A percentile compares a stretch with the other conserved stretches of the same genome.
These are phyloP conservation scores for Leptographium lundbergii DNA, from an alignment of 2,329 filamentous ascomycete genomes.

Conservation along the genomic window DNA sequence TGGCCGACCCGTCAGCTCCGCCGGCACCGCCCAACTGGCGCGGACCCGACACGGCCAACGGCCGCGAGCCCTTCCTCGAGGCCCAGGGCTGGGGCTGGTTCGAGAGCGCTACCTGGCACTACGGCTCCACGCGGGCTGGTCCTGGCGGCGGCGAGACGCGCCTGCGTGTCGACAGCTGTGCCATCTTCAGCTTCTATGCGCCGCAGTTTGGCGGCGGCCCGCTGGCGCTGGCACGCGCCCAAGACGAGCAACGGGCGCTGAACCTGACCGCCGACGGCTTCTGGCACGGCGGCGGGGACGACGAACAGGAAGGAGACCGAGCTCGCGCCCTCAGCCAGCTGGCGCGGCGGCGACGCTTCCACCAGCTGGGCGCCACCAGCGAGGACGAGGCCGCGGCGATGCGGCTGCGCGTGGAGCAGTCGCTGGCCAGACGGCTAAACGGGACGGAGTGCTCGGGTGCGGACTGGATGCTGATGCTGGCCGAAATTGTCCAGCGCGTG, in stretches of 20 bases:
- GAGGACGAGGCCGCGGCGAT: conserved; percentile 21
- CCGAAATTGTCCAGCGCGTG: conserved; percentile 28
- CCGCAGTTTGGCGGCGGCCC: conserved; percentile 20
- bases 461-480: conserved; percentile 29
- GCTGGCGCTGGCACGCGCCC: conserved; percentile 16
- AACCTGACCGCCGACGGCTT: conserved; percentile 28
- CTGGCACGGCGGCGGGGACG: conserved; percentile 22
- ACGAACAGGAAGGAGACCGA: conserved; percentile 9
- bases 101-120: conserved; percentile 27
- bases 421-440: conserved; percentile 16
- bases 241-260: conserved; percentile 21
- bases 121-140: conserved; percentile 25
- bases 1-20: conserved; percentile 21
- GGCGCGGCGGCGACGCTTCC: conserved; percentile 23
- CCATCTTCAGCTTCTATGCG: conserved; percentile 33
- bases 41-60: conserved; percentile 5
- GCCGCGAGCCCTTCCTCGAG: conserved; percentile 26
- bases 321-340: conserved; percentile 20
- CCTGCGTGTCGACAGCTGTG: conserved; percentile 26
- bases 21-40: conserved; percentile 26
- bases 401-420: conserved; percentile 19
- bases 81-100: conserved; percentile 32
- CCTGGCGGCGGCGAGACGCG: conserved; percentile 28
- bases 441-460: conserved; percentile 23
- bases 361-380: conserved; percentile 22